phyloP scores from a whole-genome alignment of 495 filamentous ascomycete genomes.

The Cudoniella acicularis region DNA sequence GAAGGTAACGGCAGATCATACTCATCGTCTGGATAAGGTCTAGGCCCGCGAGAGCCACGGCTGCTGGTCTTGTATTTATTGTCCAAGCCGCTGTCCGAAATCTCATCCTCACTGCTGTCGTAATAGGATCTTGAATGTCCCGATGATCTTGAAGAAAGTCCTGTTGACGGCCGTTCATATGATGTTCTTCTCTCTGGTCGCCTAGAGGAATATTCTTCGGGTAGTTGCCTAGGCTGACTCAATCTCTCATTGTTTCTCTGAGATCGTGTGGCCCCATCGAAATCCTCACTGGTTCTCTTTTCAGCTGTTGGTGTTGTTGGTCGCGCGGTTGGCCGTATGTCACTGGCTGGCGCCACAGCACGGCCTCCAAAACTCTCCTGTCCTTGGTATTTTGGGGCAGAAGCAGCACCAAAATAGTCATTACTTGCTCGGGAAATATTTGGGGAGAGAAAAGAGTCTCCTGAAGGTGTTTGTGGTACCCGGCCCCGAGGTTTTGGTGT shows the following conservation, averaged over 20 bases:
- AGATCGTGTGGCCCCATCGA: conserved; percentile 5
- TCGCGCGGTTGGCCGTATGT: conserved; percentile 12
- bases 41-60: not conserved
- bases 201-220: conserved; percentile 11
- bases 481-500: conserved; percentile 1
- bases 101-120: conserved; percentile 24
- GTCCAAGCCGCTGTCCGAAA: conserved; percentile 20
- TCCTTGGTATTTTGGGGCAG: conserved; percentile 10
- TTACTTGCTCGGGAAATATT: conserved; percentile 7
- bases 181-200: conserved; percentile 12
- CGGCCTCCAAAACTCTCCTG: conserved; percentile 9
- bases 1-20: not conserved
- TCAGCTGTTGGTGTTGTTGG: conserved; percentile 19
- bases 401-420: conserved; percentile 10
- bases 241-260: conserved; percentile 18
- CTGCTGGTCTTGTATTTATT: conserved; percentile 1
- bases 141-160: conserved; percentile 17
- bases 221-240: conserved; percentile 16
- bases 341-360: not conserved
- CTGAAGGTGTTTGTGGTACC: not conserved
- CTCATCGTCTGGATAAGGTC: conserved; percentile 2
- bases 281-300: conserved; percentile 11
- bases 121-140: conserved; percentile 11
- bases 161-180: not conserved
- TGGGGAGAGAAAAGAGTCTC: conserved; percentile 23